Evolutionary conservation across 1,284 basidiomycete genomes (phyloP).

Genomic region (Tilletia walkeri): DNA sequence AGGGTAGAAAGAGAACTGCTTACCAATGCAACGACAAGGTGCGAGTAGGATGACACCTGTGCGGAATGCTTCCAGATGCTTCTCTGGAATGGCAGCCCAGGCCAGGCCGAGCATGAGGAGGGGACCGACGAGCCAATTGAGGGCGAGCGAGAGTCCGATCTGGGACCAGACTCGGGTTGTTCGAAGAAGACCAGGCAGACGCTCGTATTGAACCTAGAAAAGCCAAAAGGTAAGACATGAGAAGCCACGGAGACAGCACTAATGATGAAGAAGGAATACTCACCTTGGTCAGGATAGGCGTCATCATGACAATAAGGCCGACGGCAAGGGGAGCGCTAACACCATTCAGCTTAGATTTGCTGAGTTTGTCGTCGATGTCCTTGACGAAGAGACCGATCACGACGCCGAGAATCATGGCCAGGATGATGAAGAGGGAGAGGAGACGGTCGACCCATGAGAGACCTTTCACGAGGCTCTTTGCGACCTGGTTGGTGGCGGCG

Average conservation of each 20-base stretch:
- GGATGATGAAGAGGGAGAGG: constrained; percentile 69
- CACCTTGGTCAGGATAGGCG: constrained; percentile 70
- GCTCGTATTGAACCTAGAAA: constrained; percentile 76
- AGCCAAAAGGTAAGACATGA: constrained; percentile 60
- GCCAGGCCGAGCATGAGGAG: constrained; percentile 75
- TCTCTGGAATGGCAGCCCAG: constrained; percentile 79
- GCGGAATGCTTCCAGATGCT: constrained; percentile 39
- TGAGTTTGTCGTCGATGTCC: constrained; percentile 37
- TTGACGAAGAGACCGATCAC: constrained; percentile 64
- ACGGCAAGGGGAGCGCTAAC: constrained; percentile 51
- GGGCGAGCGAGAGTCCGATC: constrained; percentile 67
- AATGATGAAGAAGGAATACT: constrained; percentile 22
- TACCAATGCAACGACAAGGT: constrained; percentile 59
- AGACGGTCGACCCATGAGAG: constrained; percentile 64
- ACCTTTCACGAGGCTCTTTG: neutral
- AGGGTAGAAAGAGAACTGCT: constrained; percentile 4
- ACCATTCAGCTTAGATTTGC: constrained; percentile 51
- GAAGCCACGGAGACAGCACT: constrained; percentile 31
- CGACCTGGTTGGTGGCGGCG: neutral
- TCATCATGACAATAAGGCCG: constrained; percentile 78
- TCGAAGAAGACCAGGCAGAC: constrained; percentile 65
- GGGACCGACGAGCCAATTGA: constrained; percentile 81
- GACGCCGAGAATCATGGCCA: constrained; percentile 77
- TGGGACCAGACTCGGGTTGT: constrained; percentile 69
- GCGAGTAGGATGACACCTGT: constrained; percentile 66